These are phyloP conservation scores for Coemansia sp. DNA, from an alignment of 192 early-diverging fungal species.

Conservation along the genomic window DNA sequence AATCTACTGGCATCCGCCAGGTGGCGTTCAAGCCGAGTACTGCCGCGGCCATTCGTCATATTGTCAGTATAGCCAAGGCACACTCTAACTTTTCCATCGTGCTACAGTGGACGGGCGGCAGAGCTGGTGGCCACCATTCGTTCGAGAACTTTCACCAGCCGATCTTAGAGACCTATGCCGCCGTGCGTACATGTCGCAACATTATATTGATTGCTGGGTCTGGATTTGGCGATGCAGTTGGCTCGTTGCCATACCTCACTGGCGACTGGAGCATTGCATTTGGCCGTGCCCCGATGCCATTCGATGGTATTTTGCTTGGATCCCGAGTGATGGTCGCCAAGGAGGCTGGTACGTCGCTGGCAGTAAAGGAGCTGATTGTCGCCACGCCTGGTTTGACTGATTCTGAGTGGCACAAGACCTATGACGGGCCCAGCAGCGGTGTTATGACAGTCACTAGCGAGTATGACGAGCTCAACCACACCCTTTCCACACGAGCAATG, in stretches of 20 bases:
- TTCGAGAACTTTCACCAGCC: constrained; percentile 95
- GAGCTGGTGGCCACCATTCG: constrained; percentile 95
- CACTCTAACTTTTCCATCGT: constrained; percentile 87
- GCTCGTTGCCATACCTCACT: constrained; percentile 87
- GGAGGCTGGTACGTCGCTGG: constrained; percentile 75
- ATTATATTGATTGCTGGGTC: constrained; percentile 86
- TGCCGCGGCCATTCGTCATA: constrained; percentile 72
- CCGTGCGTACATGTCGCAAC: constrained; percentile 76
- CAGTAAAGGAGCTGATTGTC: constrained; percentile 87
- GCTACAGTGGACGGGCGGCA: constrained; percentile 96
- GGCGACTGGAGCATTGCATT: constrained; percentile 86
- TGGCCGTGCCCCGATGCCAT: constrained; percentile 91
- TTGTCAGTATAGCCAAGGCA: constrained; percentile 81
- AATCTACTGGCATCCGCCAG: constrained; percentile 75
- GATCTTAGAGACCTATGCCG: constrained; percentile 67
- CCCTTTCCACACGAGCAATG: constrained; percentile 82
- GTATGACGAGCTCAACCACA: constrained; percentile 91
- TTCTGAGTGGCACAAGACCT: constrained; percentile 81
- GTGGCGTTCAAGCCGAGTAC: constrained; percentile 84
- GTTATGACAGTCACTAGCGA: constrained; percentile 88
- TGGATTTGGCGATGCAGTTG: constrained; percentile 86
- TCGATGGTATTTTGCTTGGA: constrained; percentile 91
- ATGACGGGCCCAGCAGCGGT: constrained; percentile 72
- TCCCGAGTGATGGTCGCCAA: constrained; percentile 94
- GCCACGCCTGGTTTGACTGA: constrained; percentile 79